A percentile compares a stretch with the other conserved stretches of the same genome.
These are phyloP conservation scores for Phaseolus coccineus DNA, from an alignment of 331 rosid species.

Conservation along the genomic window DNA sequence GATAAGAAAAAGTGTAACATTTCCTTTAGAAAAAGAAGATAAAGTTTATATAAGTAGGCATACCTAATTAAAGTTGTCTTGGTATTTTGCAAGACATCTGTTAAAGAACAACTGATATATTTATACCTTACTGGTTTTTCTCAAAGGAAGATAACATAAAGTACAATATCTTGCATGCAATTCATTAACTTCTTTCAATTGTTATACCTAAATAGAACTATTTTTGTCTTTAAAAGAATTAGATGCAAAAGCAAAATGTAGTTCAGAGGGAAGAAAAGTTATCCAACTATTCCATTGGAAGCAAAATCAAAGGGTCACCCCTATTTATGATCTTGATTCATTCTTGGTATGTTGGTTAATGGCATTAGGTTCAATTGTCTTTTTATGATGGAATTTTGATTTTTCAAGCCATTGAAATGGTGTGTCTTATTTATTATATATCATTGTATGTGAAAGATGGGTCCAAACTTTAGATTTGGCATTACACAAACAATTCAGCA, in stretches of 20 bases:
- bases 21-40: too few species aligned
- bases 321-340: too few species aligned
- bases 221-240: neutral
- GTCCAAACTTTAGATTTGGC: neutral
- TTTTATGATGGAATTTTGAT: too few species aligned
- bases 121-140: neutral
- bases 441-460: too few species aligned
- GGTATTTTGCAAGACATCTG: neutral
- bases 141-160: neutral
- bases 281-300: too few species aligned
- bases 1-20: neutral
- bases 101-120: neutral
- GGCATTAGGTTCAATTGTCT: too few species aligned
- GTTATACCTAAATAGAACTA: neutral
- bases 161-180: neutral
- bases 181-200: neutral
- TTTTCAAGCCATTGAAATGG: too few species aligned
- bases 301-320: too few species aligned
- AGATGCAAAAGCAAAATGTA: neutral
- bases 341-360: too few species aligned
- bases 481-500: neutral
- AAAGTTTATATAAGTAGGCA: too few species aligned
- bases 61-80: conserved; percentile 5
- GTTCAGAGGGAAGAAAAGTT: too few species aligned
- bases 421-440: too few species aligned